phyloP scores from a whole-genome alignment of 2,329 filamentous ascomycete genomes.

The Paecilomyces fulvus region DNA sequence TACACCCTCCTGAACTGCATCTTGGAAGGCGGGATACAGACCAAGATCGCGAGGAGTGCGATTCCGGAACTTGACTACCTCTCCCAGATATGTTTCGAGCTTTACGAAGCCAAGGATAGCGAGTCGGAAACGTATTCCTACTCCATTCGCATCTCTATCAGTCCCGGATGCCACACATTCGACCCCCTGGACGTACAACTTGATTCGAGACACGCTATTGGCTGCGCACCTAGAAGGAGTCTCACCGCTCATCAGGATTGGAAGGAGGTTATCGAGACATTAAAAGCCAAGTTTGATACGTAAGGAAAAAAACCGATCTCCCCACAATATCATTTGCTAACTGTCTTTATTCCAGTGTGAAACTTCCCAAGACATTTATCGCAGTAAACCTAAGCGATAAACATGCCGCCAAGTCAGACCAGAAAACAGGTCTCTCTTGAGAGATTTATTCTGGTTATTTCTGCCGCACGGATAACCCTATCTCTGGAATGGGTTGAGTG shows the following conservation, averaged over 20 bases:
- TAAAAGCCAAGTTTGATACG: constrained; percentile 80
- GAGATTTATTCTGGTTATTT: not conserved
- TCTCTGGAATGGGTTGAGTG: not conserved
- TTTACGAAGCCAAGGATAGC: constrained; percentile 88
- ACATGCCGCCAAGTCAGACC: constrained; percentile 22
- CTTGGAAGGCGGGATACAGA: constrained; percentile 89
- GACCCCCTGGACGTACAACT: constrained; percentile 94
- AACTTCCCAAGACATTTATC: constrained; percentile 44
- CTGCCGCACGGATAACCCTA: not conserved
- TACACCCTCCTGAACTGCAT: constrained; percentile 98
- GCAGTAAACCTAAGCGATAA: constrained; percentile 45
- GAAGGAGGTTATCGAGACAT: constrained; percentile 93
- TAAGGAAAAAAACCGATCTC: not conserved
- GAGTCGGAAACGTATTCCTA: constrained; percentile 77
- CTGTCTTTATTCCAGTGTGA: constrained; percentile 28
- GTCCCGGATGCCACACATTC: constrained; percentile 90
- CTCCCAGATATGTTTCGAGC: constrained; percentile 93
- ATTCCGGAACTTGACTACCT: constrained; percentile 97
- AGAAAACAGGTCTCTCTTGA: not conserved
- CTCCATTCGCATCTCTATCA: constrained; percentile 92
- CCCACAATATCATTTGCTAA: constrained; percentile 1
- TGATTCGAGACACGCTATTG: constrained; percentile 93
- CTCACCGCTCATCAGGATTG: constrained; percentile 88
- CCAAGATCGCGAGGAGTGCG: constrained; percentile 88
- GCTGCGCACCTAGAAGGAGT: constrained; percentile 80